Conservation (phyloP, 2,329 filamentous ascomycete species). For the Penicillium brasilianum region DNA sequence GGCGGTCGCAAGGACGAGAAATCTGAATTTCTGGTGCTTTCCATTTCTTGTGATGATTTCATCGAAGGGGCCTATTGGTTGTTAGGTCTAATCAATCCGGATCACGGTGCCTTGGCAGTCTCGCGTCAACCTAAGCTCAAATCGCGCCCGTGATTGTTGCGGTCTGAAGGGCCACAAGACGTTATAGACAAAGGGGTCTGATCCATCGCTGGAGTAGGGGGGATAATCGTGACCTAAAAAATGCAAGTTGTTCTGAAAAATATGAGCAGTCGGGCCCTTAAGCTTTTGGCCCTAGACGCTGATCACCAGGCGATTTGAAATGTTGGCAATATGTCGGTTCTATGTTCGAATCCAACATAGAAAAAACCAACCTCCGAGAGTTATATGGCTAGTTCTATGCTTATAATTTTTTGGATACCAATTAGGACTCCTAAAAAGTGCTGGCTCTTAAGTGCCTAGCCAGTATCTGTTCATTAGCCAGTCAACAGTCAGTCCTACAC, state of each 20-base stretch:
- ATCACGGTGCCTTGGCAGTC: constrained; percentile 6
- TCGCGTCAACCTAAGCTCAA: constrained; percentile 4
- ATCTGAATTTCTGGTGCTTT: background rate
- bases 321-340: background rate
- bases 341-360: background rate
- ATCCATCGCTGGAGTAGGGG: constrained; percentile 8
- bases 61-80: constrained; percentile 1
- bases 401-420: background rate
- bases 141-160: constrained; percentile 13
- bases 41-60: constrained; percentile 10
- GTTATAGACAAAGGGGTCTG: constrained; percentile 1
- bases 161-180: constrained; percentile 12
- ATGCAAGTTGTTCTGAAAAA: background rate
- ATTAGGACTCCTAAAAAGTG: background rate
- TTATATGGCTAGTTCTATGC: background rate
- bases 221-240: too few species aligned
- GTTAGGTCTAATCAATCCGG: background rate
- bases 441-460: background rate
- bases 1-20: constrained; percentile 2
- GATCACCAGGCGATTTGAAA: constrained; percentile 1
- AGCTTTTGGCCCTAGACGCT: constrained; percentile 12
- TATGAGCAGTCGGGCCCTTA: constrained; percentile 14
- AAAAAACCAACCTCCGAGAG: too few species aligned
- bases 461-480: background rate
- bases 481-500: constrained; percentile 4